phyloP scores from a whole-genome alignment of 2,329 filamentous ascomycete species.

The Colletotrichum sp. region DNA sequence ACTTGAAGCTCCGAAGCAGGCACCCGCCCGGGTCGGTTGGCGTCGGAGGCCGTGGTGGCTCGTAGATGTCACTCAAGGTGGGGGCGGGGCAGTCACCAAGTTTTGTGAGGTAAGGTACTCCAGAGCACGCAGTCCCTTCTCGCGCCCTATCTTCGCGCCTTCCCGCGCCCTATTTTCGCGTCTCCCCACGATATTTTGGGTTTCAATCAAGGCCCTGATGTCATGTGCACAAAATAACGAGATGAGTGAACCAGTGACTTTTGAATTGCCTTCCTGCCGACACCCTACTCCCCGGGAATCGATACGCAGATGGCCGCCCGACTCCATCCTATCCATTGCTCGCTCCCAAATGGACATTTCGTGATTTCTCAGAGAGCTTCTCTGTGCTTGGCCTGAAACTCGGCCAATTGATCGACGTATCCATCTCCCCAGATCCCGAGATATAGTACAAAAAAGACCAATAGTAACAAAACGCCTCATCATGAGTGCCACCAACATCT shows the following conservation, averaged over 20 bases:
- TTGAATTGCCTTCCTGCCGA: slow-evolving; percentile 14
- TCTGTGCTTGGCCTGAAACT: not conserved
- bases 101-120: not conserved
- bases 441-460: slow-evolving; percentile 19
- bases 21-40: not conserved
- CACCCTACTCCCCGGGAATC: slow-evolving; percentile 10
- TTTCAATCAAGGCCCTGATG: too few relatives aligned
- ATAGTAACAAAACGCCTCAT: slow-evolving; percentile 14
- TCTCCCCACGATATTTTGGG: not conserved
- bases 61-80: slow-evolving; percentile 15
- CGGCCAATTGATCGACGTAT: slow-evolving; percentile 2
- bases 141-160: not conserved
- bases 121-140: not conserved
- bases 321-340: slow-evolving; percentile 12
- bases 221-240: not conserved
- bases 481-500: not conserved
- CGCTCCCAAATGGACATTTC: slow-evolving; percentile 5
- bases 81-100: slow-evolving; percentile 8
- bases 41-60: not conserved
- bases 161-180: not conserved
- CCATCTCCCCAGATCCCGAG: slow-evolving; percentile 7
- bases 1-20: not conserved
- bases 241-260: slow-evolving; percentile 7
- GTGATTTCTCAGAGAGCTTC: not conserved
- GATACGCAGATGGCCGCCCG: slow-evolving; percentile 8